These are phyloP conservation scores for Biscogniauxia sp. DNA, from an alignment of 2,329 filamentous ascomycete species.

Conservation along the genomic window DNA sequence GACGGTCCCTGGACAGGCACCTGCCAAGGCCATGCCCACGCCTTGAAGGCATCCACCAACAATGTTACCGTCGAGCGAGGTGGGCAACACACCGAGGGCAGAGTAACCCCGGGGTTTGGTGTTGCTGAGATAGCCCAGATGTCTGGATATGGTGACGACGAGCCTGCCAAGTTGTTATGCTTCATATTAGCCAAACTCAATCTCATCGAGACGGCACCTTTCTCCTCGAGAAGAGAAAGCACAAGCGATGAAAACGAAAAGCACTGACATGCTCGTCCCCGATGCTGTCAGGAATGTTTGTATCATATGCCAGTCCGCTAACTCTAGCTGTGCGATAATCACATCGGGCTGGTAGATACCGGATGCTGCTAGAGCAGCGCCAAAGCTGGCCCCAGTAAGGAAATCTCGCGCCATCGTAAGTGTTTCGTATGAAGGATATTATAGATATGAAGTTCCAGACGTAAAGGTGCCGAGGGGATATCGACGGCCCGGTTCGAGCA, in stretches of 20 bases:
- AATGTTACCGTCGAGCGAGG: constrained; percentile 61
- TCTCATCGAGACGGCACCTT: neutral
- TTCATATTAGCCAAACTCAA: neutral
- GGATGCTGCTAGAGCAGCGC: constrained; percentile 57
- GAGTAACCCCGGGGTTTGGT: constrained; percentile 50
- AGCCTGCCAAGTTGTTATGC: constrained; percentile 13
- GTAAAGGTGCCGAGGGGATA: too few relatives aligned
- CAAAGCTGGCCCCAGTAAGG: constrained; percentile 57
- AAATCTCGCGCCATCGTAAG: constrained; percentile 21
- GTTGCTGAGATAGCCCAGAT: constrained; percentile 39
- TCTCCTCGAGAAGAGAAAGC: neutral
- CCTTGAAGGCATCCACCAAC: constrained; percentile 62
- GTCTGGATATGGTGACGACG: constrained; percentile 44
- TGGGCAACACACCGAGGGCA: constrained; percentile 48
- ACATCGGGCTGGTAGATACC: constrained; percentile 60
- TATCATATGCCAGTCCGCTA: constrained; percentile 64
- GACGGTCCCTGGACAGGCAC: constrained; percentile 64
- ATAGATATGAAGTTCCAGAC: too few relatives aligned
- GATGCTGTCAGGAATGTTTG: constrained; percentile 63
- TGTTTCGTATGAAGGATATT: too few relatives aligned
- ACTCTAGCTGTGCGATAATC: constrained; percentile 59
- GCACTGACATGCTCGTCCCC: constrained; percentile 57
- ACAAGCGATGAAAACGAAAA: neutral
- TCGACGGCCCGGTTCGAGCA: too few relatives aligned
- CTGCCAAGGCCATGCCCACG: constrained; percentile 64